These are phyloP conservation scores for Cyclocybe aegerita DNA, from an alignment of 768 basidiomycete genomes.

Conservation along the genomic window DNA sequence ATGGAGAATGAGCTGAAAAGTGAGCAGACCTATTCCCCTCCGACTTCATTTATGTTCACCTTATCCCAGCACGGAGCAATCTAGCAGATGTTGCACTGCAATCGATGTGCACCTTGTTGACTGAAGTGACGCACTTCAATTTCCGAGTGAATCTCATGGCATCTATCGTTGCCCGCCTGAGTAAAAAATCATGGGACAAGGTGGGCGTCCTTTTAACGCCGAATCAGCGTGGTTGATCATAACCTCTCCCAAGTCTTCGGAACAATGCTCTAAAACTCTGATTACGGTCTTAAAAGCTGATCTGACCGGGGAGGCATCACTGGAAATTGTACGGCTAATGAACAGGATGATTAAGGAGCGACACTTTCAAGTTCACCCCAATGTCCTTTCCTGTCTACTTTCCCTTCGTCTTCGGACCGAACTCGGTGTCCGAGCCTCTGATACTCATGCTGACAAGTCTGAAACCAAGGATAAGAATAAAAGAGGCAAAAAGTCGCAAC, in stretches of 20 bases:
- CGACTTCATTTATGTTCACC: constrained; percentile 2
- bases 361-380: constrained; percentile 85
- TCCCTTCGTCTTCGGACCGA: constrained; percentile 87
- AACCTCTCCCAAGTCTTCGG: constrained; percentile 60
- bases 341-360: constrained; percentile 97
- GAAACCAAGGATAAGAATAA: constrained; percentile 47
- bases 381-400: constrained; percentile 81
- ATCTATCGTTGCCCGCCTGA: constrained; percentile 78
- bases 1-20: constrained; percentile 90
- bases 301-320: constrained; percentile 74
- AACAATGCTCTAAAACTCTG: constrained; percentile 80
- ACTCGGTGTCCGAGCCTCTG: constrained; percentile 75
- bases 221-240: constrained; percentile 11
- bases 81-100: constrained; percentile 70
- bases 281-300: constrained; percentile 84
- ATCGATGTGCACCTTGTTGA: constrained; percentile 85
- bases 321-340: constrained; percentile 86
- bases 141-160: constrained; percentile 92
- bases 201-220: constrained; percentile 42
- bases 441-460: constrained; percentile 59
- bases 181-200: constrained; percentile 86
- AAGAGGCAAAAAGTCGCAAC: constrained; percentile 59
- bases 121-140: constrained; percentile 93
- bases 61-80: constrained; percentile 55
- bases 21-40: constrained; percentile 27